Evolutionary conservation across 2,329 filamentous ascomycete species (phyloP), one percentile per base, ranked within the genome.

Genomic region (Rutstroemia sydowiana): DNA sequence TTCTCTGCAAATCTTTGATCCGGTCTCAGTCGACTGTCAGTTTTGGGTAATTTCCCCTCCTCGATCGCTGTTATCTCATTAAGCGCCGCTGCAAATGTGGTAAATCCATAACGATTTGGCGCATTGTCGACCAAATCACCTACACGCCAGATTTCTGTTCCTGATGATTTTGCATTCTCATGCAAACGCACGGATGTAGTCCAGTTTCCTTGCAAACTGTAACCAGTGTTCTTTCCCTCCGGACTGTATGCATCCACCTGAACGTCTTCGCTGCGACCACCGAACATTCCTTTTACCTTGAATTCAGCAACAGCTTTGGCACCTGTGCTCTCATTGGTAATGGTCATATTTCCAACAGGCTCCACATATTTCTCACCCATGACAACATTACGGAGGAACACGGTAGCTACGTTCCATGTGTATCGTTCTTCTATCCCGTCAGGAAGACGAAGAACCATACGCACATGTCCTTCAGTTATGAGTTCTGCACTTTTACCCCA

Each of bases 1-100:
- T 97, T 91, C 68, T 98, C 93, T 93, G 98, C 98, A 2, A 93
- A 93, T 10, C 93, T 79, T 72, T 98, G 93, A 69, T 98, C 93
- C 0, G 93, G 92, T 28, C 93, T 79, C 30, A 95, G 75, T n/a
- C 93, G 79, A 1, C 92, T 95, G 68, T 98, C 93, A 0, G 93
- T 98, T 0, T 93, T 93, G 34, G 93, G 87, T 14, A 98, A 73
- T n/a, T 81, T 83, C 3, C 75, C 81, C 53, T 83, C 74, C 68
- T 98, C 93, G 5, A 95, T 74, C 0, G 77, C 63, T 0, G 93
- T 97, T 55, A 95, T 77, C 69, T 98, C 88, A 62, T 98, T 98
- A 41, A 98, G 77, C 1, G 77, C 71, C 0, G 89, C 91, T 0
- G 91, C 90, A 65, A 97, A 98, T 0, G 78, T 74, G 0, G 93